Evolutionary conservation across 108 stramenopile species (phyloP).

Genomic region (Chaetoceros tenuissimus): DNA sequence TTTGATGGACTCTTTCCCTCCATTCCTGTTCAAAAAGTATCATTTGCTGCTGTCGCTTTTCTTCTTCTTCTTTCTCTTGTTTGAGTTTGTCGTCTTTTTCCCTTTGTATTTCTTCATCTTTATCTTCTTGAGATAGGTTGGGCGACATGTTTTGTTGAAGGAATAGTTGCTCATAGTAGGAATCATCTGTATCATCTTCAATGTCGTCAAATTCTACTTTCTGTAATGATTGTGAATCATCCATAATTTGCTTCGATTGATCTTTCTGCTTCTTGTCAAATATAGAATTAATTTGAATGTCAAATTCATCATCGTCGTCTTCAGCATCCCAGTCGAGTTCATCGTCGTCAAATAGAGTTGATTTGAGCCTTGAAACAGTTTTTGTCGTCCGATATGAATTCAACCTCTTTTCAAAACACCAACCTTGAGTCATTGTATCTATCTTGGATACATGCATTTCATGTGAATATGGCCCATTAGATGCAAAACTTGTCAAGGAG

Average conservation of each 20-base stretch:
- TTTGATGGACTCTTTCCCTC: background rate
- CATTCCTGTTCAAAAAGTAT: background rate
- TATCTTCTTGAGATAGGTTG: too few relatives aligned
- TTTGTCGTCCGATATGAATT: too few relatives aligned
- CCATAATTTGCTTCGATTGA: too few relatives aligned
- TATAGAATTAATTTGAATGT: background rate
- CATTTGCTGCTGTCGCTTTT: background rate
- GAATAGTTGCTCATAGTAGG: background rate
- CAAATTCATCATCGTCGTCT: background rate
- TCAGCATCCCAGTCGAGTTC: background rate
- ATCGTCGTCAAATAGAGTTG: background rate
- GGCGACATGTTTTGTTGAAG: too few relatives aligned
- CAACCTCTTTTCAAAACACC: too few relatives aligned
- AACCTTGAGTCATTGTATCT: too few relatives aligned
- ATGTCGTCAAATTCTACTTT: background rate
- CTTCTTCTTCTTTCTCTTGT: background rate
- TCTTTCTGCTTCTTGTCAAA: background rate
- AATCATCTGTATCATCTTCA: background rate
- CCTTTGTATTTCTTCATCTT: background rate
- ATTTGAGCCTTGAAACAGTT: too few relatives aligned
- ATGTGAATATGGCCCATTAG: too few relatives aligned
- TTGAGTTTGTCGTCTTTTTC: background rate
- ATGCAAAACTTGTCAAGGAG: too few relatives aligned
- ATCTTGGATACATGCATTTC: too few relatives aligned
- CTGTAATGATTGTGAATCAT: too few relatives aligned